A percentile compares a stretch with the other conserved stretches of the same genome.
These are phyloP conservation scores for Coemansia sp. DNA, from an alignment of 192 early-diverging fungal genomes.

Conservation along the genomic window DNA sequence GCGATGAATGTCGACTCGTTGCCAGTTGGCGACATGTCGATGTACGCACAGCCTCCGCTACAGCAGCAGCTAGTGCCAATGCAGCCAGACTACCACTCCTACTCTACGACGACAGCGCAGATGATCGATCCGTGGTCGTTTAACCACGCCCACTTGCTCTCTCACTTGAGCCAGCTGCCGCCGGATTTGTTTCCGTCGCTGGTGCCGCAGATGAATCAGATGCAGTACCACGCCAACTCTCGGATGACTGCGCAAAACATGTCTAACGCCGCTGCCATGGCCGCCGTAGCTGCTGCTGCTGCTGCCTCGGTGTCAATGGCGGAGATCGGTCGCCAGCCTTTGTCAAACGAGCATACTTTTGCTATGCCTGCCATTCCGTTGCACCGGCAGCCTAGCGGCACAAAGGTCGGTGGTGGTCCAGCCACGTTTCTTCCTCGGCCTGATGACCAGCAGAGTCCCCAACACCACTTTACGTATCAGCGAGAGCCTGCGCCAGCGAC, in stretches of 20 bases:
- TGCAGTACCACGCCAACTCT: conserved; percentile 22
- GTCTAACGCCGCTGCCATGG: conserved; percentile 22
- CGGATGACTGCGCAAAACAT: conserved; percentile 23
- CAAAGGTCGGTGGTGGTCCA: neutral
- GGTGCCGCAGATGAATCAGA: conserved; percentile 27
- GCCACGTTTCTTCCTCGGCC: conserved; percentile 3
- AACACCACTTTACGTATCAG: conserved; percentile 4
- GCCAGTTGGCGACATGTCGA: conserved; percentile 2
- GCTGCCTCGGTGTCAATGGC: neutral
- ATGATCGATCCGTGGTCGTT: conserved; percentile 53
- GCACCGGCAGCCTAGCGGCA: conserved; percentile 12
- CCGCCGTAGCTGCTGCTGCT: conserved; percentile 29
- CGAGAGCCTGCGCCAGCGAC: neutral
- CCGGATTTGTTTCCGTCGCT: conserved; percentile 44
- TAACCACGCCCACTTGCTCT: conserved; percentile 41
- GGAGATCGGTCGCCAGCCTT: conserved; percentile 6
- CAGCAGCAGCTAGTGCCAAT: conserved; percentile 16
- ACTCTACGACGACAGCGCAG: conserved; percentile 48
- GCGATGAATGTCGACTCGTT: conserved; percentile 45
- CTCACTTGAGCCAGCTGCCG: conserved; percentile 49
- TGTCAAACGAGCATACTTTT: conserved; percentile 30
- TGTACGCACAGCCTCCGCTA: conserved; percentile 3
- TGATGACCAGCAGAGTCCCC: conserved; percentile 14
- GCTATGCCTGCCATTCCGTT: conserved; percentile 21
- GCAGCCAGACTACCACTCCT: conserved; percentile 33